phyloP scores from a whole-genome alignment of 169 alveolate species.

The Cryptosporidium tyzzeri region DNA sequence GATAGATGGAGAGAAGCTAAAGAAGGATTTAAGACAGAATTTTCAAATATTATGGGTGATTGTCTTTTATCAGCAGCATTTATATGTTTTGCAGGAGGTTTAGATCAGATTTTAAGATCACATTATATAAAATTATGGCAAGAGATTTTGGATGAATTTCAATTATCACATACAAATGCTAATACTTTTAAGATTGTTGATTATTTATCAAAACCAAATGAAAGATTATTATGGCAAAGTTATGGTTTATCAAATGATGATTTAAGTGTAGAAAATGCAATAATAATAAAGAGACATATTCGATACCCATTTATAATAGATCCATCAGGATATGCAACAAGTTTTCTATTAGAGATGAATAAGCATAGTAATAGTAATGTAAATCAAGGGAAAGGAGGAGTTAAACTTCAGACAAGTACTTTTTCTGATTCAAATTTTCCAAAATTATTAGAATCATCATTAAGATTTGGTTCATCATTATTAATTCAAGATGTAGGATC shows the following conservation, averaged over 20 bases:
- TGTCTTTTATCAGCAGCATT: conserved; percentile 95
- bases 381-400: not conserved
- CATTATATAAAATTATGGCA: conserved; percentile 76
- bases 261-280: conserved; percentile 96
- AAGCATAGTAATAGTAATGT: not conserved
- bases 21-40: conserved; percentile 84
- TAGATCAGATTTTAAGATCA: conserved; percentile 48
- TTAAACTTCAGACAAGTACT: conserved; percentile 53
- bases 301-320: conserved; percentile 96
- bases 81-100: conserved; percentile 77
- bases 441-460: conserved; percentile 92
- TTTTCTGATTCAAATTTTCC: conserved; percentile 90
- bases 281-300: conserved; percentile 87
- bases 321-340: conserved; percentile 95
- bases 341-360: conserved; percentile 80
- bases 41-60: conserved; percentile 93
- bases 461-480: conserved; percentile 96
- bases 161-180: conserved; percentile 86
- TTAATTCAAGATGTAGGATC: conserved; percentile 94
- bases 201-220: conserved; percentile 95
- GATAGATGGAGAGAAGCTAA: conserved; percentile 92
- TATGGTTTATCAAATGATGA: conserved; percentile 96
- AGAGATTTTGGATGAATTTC: conserved; percentile 79
- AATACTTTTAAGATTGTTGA: conserved; percentile 89
- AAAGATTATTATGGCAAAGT: conserved; percentile 87